phyloP scores from a whole-genome alignment of 352 stramenopile genomes.

The Pythium brachiatum region DNA sequence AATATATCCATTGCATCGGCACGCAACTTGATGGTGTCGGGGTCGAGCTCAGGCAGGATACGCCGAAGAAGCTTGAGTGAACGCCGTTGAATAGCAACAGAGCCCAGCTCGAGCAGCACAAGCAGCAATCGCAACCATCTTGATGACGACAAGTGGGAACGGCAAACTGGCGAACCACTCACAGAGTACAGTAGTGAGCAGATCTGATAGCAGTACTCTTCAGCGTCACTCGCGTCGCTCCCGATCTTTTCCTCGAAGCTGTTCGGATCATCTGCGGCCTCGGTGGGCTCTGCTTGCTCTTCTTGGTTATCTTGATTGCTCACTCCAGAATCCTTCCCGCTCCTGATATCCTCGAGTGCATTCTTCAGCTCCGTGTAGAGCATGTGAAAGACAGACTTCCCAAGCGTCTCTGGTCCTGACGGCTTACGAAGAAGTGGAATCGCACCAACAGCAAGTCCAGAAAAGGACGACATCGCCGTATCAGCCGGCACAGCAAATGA shows the following conservation, averaged over 20 bases:
- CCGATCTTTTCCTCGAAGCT: background rate
- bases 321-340: conserved; percentile 3
- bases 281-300: conserved; percentile 26
- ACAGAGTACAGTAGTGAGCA: conserved; percentile 86
- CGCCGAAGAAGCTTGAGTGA: conserved; percentile 82
- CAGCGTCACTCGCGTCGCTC: conserved; percentile 44
- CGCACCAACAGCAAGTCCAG: conserved; percentile 45
- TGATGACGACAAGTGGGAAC: conserved; percentile 81
- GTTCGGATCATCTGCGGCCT: conserved; percentile 28
- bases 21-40: conserved; percentile 51
- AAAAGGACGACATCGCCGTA: conserved; percentile 35
- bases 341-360: conserved; percentile 70
- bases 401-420: conserved; percentile 82
- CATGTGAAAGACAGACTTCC: conserved; percentile 91
- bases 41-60: conserved; percentile 73
- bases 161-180: conserved; percentile 76
- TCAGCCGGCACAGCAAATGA: conserved; percentile 53
- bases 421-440: conserved; percentile 83
- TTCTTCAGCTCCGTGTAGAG: conserved; percentile 89
- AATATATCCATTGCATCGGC: conserved; percentile 71
- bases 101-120: conserved; percentile 71
- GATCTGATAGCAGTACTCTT: conserved; percentile 90
- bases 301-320: background rate
- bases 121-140: conserved; percentile 82
- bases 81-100: conserved; percentile 70